Percentiles rank a stretch among this genome's conserved stretches.
Evolutionary conservation across 768 basidiomycete species (phyloP).

Genomic region (Leccinum boreale): DNA sequence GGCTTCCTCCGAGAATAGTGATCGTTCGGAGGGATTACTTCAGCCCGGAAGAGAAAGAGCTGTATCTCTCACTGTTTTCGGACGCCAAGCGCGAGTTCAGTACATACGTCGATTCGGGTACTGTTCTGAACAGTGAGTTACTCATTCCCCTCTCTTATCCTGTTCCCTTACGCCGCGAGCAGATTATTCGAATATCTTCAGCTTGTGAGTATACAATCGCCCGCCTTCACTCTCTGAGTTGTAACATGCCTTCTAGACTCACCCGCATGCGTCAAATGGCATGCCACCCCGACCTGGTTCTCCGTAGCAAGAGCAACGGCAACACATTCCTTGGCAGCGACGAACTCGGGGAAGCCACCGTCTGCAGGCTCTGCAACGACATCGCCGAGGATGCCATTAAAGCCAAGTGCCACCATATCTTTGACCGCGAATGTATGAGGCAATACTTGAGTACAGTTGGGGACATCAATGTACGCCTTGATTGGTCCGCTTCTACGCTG

Average conservation of each 20-base stretch:
- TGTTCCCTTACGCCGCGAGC: conserved; percentile 3
- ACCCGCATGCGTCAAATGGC: conserved; percentile 97
- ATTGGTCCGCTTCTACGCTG: neutral
- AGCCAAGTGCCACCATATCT: conserved; percentile 90
- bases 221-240: neutral
- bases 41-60: conserved; percentile 94
- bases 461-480: conserved; percentile 53
- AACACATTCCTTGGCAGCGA: conserved; percentile 52
- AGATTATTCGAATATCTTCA: conserved; percentile 92
- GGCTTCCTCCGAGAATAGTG: conserved; percentile 89
- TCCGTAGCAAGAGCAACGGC: conserved; percentile 80
- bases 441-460: conserved; percentile 81
- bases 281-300: conserved; percentile 91
- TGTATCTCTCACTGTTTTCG: conserved; percentile 87
- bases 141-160: neutral
- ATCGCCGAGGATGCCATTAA: conserved; percentile 96
- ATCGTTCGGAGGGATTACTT: conserved; percentile 88
- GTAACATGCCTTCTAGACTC: conserved; percentile 46
- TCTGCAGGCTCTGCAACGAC: conserved; percentile 96
- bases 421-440: conserved; percentile 93
- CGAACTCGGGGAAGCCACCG: conserved; percentile 68
- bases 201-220: conserved; percentile 46
- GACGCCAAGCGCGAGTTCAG: conserved; percentile 90
- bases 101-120: conserved; percentile 89
- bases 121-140: conserved; percentile 83